phyloP scores from a whole-genome alignment of 768 basidiomycete genomes.

The Pleurotus tuber-regium region DNA sequence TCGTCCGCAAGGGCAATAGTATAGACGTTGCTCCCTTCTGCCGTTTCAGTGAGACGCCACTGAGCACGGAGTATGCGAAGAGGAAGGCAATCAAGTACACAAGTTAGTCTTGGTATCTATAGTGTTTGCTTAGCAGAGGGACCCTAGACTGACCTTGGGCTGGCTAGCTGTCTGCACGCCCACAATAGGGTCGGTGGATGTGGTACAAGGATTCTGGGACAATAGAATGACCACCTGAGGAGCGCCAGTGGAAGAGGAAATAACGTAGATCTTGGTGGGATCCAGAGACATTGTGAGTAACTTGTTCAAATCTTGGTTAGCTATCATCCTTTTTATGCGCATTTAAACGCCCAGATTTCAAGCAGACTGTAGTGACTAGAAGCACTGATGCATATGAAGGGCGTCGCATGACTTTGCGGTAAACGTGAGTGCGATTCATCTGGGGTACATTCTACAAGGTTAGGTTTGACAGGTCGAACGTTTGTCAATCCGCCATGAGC shows the following conservation, averaged over 20 bases:
- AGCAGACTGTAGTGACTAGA: no score
- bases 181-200: neutral
- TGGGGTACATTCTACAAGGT: no score
- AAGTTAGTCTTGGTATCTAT: no score
- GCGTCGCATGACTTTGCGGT: no score
- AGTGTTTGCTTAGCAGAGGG: no score
- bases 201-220: neutral
- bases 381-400: no score
- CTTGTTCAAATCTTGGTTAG: no score
- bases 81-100: neutral
- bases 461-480: no score
- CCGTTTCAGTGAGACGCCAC: neutral
- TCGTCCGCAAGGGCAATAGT: neutral
- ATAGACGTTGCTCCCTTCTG: neutral
- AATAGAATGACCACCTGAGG: neutral
- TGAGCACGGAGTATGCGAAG: neutral
- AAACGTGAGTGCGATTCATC: no score
- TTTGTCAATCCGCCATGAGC: no score
- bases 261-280: neutral
- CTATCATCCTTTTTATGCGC: no score
- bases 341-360: no score
- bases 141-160: neutral
- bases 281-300: neutral
- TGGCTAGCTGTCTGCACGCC: neutral
- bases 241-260: neutral